Percentiles rank a stretch among this genome's conserved stretches.
Conservation (phyloP, 768 basidiomycete genomes). For the Suillus brevipes region DNA sequence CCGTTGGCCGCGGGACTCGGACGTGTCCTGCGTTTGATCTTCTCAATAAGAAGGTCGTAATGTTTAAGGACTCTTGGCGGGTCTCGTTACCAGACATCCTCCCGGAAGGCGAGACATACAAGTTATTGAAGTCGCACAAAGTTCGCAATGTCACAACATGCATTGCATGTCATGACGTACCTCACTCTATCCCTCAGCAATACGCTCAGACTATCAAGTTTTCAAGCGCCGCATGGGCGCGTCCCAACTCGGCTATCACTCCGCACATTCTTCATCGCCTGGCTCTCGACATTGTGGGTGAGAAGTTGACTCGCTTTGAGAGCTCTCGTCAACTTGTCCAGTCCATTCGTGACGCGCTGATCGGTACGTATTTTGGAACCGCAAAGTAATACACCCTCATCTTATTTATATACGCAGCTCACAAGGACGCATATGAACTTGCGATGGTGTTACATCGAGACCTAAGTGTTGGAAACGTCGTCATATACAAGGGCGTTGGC, state of each 20-base stretch:
- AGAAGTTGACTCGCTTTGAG: not conserved
- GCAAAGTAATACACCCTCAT: not conserved
- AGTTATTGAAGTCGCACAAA: not conserved
- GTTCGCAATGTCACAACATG: constrained; percentile 5
- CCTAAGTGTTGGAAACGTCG: no score
- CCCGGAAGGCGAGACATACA: constrained; percentile 5
- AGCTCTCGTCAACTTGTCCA: not conserved
- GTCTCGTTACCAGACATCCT: not conserved
- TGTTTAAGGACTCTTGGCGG: constrained; percentile 11
- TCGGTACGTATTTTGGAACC: not conserved
- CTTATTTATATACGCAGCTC: not conserved
- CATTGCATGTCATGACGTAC: constrained; percentile 1
- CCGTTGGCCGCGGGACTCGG: no score
- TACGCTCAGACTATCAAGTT: not conserved
- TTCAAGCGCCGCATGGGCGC: not conserved
- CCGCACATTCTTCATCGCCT: constrained; percentile 3
- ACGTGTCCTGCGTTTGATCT: no score
- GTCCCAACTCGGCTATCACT: not conserved
- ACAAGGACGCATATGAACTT: not conserved
- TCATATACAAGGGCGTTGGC: not conserved
- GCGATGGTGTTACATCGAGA: not conserved
- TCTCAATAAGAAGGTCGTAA: no score
- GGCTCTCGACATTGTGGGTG: not conserved
- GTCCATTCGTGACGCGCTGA: constrained; percentile 2
- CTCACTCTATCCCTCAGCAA: not conserved